Conservation (phyloP, 257 asterid species). For the Jaltomata sinuosa region DNA sequence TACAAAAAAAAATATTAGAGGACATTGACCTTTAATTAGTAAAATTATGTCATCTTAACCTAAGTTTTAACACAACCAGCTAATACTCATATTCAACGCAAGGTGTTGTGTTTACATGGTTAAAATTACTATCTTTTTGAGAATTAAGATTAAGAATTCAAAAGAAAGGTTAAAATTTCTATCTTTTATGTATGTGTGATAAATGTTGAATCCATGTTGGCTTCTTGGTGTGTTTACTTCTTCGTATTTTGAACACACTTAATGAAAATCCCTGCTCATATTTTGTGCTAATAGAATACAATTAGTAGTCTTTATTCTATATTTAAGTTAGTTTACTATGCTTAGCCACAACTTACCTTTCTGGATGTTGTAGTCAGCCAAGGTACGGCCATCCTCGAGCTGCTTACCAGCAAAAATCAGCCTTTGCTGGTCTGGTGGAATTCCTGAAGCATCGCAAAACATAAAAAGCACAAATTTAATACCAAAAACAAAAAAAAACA, state of each 20-base stretch:
- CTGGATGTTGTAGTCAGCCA: constrained; percentile 5
- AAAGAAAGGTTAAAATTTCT: no score
- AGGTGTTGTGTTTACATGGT: no score
- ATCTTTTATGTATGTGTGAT: background rate
- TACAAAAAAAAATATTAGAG: background rate
- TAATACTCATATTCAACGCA: background rate
- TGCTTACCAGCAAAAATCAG: constrained; percentile 9
- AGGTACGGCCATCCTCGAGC: constrained; percentile 11
- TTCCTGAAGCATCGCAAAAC: background rate
- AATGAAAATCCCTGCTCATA: background rate
- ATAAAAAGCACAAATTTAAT: background rate
- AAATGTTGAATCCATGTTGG: background rate
- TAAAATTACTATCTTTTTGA: no score
- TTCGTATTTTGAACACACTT: no score
- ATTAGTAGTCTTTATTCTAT: background rate
- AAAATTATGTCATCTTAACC: background rate
- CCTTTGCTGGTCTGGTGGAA: constrained; percentile 8
- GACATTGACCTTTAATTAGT: background rate
- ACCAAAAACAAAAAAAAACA: background rate
- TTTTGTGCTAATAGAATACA: background rate
- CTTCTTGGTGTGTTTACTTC: background rate
- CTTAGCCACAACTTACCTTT: background rate
- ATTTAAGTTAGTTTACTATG: background rate
- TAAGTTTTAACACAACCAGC: background rate
- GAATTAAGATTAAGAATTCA: no score